Conservation (phyloP, 1,284 basidiomycete species). For the Cryptococcus sp. region DNA sequence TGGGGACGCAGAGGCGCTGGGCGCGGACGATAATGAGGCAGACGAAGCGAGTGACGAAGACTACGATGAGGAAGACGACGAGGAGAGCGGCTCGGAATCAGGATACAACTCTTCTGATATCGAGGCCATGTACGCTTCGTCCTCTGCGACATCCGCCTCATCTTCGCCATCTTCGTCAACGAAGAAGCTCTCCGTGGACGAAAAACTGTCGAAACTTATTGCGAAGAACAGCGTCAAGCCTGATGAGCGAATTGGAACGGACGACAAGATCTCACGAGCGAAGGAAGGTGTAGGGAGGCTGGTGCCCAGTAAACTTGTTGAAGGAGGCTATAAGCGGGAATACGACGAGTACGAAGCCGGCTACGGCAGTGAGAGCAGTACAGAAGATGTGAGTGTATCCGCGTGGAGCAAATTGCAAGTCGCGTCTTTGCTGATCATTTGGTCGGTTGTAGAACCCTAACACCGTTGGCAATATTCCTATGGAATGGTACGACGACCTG, state of each 20-base stretch:
- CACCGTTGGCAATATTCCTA: conserved; percentile 90
- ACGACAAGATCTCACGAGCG: conserved; percentile 46
- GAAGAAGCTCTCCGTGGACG: conserved; percentile 25
- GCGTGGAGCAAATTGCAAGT: background rate
- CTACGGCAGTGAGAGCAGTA: conserved; percentile 95
- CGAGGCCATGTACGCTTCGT: conserved; percentile 45
- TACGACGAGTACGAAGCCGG: conserved; percentile 94
- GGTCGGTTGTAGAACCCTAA: conserved; percentile 71
- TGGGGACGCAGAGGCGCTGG: conserved; percentile 45
- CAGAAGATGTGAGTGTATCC: conserved; percentile 75
- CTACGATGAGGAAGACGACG: conserved; percentile 50
- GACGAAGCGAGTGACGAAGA: conserved; percentile 61
- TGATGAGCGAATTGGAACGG: conserved; percentile 46
- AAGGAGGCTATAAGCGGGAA: conserved; percentile 82
- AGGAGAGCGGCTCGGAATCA: conserved; percentile 49
- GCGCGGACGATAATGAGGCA: conserved; percentile 52
- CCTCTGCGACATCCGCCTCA: conserved; percentile 14
- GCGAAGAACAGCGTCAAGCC: conserved; percentile 48
- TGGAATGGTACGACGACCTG: conserved; percentile 99
- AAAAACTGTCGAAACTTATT: conserved; percentile 42
- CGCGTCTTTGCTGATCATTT: background rate
- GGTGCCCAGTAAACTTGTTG: conserved; percentile 58
- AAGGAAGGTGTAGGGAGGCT: conserved; percentile 49
- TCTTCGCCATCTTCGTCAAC: conserved; percentile 21
- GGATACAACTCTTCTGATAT: conserved; percentile 55